phyloP scores from a whole-genome alignment of 352 stramenopile genomes.

The Phytophthora melonis region DNA sequence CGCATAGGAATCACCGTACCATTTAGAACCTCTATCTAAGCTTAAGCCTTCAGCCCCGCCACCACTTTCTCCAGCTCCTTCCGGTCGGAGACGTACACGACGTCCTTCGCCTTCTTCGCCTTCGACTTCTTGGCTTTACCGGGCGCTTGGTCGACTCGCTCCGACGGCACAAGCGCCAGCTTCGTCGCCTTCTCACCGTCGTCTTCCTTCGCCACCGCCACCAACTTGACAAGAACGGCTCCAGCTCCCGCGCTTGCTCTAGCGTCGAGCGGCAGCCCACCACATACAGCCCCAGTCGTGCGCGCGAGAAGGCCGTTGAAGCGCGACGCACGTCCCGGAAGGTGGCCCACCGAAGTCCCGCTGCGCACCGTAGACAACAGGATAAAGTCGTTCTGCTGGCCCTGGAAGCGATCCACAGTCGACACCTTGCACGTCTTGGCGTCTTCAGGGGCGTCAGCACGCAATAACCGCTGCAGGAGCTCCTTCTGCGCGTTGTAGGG shows the following conservation, averaged over 20 bases:
- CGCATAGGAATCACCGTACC: constrained; percentile 37
- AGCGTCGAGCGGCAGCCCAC: constrained; percentile 87
- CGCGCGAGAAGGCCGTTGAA: constrained; percentile 93
- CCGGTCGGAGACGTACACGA: constrained; percentile 38
- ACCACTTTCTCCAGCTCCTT: constrained; percentile 45
- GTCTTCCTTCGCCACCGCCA: constrained; percentile 31
- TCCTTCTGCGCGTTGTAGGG: constrained; percentile 96
- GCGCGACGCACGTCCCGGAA: constrained; percentile 91
- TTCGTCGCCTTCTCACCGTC: constrained; percentile 39
- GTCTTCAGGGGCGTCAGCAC: constrained; percentile 26
- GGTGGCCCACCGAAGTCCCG: constrained; percentile 82
- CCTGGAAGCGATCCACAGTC: constrained; percentile 97
- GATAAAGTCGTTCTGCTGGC: constrained; percentile 96
- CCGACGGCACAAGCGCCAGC: constrained; percentile 47
- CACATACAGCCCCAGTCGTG: constrained; percentile 95
- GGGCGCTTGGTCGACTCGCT: constrained; percentile 28
- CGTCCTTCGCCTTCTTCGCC: constrained; percentile 17
- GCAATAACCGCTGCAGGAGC: constrained; percentile 91
- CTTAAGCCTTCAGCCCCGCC: constrained; percentile 16
- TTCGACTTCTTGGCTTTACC: constrained; percentile 32
- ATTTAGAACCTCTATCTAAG: no score
- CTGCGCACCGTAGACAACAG: constrained; percentile 95
- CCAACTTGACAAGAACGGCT: constrained; percentile 52
- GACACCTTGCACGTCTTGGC: constrained; percentile 61
- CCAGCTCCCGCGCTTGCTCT: constrained; percentile 76